These are phyloP conservation scores for Trypanosoma rangeli DNA, from an alignment of 208 protist species.

Conservation along the genomic window DNA sequence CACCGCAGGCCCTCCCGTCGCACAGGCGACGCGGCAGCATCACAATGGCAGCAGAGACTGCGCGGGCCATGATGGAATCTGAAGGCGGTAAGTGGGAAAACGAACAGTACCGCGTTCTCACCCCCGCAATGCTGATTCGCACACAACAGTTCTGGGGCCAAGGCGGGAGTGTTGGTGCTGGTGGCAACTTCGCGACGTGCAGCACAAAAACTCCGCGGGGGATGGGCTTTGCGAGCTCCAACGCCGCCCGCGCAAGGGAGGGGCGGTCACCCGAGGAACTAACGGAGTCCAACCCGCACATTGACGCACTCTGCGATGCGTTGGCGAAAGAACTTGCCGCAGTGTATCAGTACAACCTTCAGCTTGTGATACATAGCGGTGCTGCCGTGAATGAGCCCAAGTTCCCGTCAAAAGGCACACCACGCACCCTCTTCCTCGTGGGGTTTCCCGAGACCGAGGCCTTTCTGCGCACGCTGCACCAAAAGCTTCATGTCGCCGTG, in stretches of 20 bases:
- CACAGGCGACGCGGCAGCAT: conserved; percentile 17
- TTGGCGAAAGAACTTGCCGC: conserved; percentile 53
- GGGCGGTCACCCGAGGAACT: conserved; percentile 31
- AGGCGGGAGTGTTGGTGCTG: conserved; percentile 13
- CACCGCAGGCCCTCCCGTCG: not conserved
- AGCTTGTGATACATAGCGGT: conserved; percentile 28
- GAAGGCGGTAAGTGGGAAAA: conserved; percentile 18
- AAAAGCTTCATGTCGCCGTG: conserved; percentile 43
- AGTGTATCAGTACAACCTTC: conserved; percentile 73
- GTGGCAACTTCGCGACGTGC: not conserved
- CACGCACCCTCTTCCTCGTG: conserved; percentile 47
- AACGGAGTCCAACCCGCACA: conserved; percentile 42
- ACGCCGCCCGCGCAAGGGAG: conserved; percentile 1
- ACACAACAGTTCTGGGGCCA: conserved; percentile 13
- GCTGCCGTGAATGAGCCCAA: not conserved
- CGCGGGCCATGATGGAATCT: conserved; percentile 10
- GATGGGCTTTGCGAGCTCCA: not conserved
- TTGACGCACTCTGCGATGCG: conserved; percentile 53
- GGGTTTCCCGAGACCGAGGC: conserved; percentile 66
- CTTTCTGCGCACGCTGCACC: conserved; percentile 51
- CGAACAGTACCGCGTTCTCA: conserved; percentile 11
- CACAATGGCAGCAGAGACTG: conserved; percentile 10
- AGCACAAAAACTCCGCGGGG: conserved; percentile 1
- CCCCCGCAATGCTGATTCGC: conserved; percentile 12
- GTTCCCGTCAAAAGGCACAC: not conserved